Conservation (phyloP, 2,329 filamentous ascomycete genomes). For the Calycina marina region DNA sequence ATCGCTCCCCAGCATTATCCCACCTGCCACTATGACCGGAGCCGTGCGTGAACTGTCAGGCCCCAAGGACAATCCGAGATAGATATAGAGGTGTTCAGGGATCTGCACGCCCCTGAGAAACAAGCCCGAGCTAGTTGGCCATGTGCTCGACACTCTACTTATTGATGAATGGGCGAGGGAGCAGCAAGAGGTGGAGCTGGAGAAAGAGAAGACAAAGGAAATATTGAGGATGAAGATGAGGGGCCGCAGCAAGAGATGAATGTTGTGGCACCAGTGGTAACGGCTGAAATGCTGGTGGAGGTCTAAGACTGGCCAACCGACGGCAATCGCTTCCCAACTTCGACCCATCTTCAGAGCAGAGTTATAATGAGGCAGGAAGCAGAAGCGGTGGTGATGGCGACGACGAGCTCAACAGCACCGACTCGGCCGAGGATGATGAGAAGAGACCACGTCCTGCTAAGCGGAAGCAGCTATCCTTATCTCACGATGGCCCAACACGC, state of each 20-base stretch:
- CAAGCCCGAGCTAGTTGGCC: conserved; percentile 7
- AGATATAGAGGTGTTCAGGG: no score
- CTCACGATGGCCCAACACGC: conserved; percentile 3
- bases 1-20: no score
- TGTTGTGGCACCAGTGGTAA: conserved; percentile 6
- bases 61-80: no score
- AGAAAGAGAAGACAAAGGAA: conserved; percentile 5
- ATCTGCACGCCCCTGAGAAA: no score
- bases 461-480: conserved; percentile 7
- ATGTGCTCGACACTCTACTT: conserved; percentile 2
- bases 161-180: conserved; percentile 5
- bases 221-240: conserved; percentile 3
- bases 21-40: no score
- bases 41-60: no score
- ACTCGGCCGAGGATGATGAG: conserved; percentile 3
- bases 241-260: conserved; percentile 5
- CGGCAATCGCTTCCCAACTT: conserved; percentile 6
- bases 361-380: background rate
- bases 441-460: conserved; percentile 8
- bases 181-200: conserved; percentile 6
- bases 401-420: conserved; percentile 7
- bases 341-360: conserved; percentile 4
- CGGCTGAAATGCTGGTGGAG: conserved; percentile 5
- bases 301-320: conserved; percentile 5
- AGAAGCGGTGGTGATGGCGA: conserved; percentile 3